Base-by-base conservation (phyloP, 345 rosid species). In the Citrus reticulata region DNA sequence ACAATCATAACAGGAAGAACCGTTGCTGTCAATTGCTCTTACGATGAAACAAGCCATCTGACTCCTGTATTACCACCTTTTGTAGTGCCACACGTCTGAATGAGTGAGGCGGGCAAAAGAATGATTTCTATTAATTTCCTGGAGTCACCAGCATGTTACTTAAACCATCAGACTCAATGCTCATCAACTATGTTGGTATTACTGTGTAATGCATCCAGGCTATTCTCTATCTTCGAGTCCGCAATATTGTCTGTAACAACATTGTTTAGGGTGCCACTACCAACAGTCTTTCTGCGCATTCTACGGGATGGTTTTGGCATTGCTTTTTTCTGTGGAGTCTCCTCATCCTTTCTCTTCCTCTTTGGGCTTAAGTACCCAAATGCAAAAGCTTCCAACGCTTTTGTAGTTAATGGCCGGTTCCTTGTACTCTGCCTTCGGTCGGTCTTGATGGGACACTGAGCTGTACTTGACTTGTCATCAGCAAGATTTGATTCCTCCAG, bases 341-440 rank as follows among this genome's bases (percentile, higher is more conserved):
- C 88, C 4, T 72, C 49, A 76, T 72, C 76, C 72, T 88, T 88
- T 58, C 89, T 79, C 83, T 91, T 91, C 80, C 77, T 87, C 58
- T 79, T 84, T 17, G 89, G 68, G 84, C 81, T 84, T 67, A 86
- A 73, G 79, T 80, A 85, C 68, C 91, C 92, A 4, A 79, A 85
- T 58, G 89, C 92, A 68, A 89, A 80, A 82, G 94, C 90, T 84
- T 91, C 94, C 77, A 91, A 74, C 19, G 90, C 92, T 77, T 82
- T 91, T 39, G 87, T 68, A 61, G 94, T 89, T 70, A 79, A 76
- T 0, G 92, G 94, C 35, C 91, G 83, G 79, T 70, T 85, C 78
- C 92, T 86, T 54, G 88, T 84, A 78, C 91, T 89, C 59, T 86
- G 87, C 77, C 94, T 89, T 25, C 86, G 87, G 54, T 37, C 42